Conservation (phyloP, 2,329 filamentous ascomycete species). For the Ceratocystis variospora region DNA sequence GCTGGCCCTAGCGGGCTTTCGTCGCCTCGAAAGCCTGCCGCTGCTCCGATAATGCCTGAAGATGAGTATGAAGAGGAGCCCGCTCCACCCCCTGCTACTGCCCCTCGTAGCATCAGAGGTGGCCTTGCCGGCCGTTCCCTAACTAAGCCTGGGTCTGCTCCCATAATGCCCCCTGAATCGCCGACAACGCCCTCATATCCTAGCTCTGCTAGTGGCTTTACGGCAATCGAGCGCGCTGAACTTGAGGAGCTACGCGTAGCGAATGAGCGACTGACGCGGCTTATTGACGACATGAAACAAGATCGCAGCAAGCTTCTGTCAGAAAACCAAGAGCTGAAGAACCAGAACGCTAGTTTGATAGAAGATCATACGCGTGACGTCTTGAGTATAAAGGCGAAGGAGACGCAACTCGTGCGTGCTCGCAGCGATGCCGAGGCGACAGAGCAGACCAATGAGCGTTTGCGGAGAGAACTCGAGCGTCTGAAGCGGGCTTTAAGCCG, state of each 20-base stretch:
- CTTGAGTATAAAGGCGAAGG: constrained; percentile 93
- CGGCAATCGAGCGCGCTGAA: constrained; percentile 76
- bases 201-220: constrained; percentile 37
- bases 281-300: constrained; percentile 66
- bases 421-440: constrained; percentile 80
- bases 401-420: constrained; percentile 88
- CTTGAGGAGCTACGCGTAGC: constrained; percentile 75
- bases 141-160: constrained; percentile 51
- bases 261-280: constrained; percentile 61
- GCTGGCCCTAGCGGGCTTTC: constrained; percentile 34
- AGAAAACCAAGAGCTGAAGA: constrained; percentile 86
- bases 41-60: constrained; percentile 38
- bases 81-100: constrained; percentile 44
- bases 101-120: constrained; percentile 54
- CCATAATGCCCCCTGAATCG: constrained; percentile 39
- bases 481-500: constrained; percentile 72
- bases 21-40: constrained; percentile 41
- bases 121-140: constrained; percentile 78
- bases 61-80: constrained; percentile 39
- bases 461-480: constrained; percentile 78
- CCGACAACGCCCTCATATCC: constrained; percentile 40
- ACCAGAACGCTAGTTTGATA: constrained; percentile 90
- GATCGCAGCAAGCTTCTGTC: constrained; percentile 71
- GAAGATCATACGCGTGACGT: constrained; percentile 95
- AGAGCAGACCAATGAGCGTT: constrained; percentile 70